phyloP scores from a whole-genome alignment of 768 basidiomycete species.

The Tulasnella calospora region DNA sequence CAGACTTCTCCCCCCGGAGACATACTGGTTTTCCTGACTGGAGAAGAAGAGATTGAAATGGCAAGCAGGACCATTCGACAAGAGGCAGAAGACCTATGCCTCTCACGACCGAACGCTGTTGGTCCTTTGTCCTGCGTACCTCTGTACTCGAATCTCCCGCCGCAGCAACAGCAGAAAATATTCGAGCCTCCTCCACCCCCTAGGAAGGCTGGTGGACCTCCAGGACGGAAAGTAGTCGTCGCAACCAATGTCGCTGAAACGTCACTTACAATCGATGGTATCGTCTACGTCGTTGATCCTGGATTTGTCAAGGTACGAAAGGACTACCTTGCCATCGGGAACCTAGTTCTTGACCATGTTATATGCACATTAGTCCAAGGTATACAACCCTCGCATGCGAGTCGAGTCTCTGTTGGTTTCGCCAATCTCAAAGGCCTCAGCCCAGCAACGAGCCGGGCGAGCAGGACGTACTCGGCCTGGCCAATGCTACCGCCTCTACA shows the following conservation, averaged over 20 bases:
- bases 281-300: slow-evolving; percentile 44
- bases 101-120: background rate
- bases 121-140: slow-evolving; percentile 37
- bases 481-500: slow-evolving; percentile 43
- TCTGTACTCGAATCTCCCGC: slow-evolving; percentile 40
- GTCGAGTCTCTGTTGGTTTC: slow-evolving; percentile 38
- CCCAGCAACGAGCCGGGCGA: slow-evolving; percentile 44
- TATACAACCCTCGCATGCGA: slow-evolving; percentile 37
- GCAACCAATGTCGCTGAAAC: slow-evolving; percentile 48
- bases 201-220: slow-evolving; percentile 22
- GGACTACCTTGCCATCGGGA: background rate
- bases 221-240: slow-evolving; percentile 41
- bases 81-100: slow-evolving; percentile 1
- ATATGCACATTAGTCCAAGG: slow-evolving; percentile 36
- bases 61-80: slow-evolving; percentile 33
- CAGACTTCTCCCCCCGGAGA: slow-evolving; percentile 36
- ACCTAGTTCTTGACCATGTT: background rate
- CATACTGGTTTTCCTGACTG: slow-evolving; percentile 43
- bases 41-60: slow-evolving; percentile 45
- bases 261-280: slow-evolving; percentile 44
- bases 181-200: slow-evolving; percentile 34
- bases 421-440: slow-evolving; percentile 39
- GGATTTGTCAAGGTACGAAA: slow-evolving; percentile 36
- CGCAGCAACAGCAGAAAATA: slow-evolving; percentile 40
- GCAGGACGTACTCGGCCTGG: slow-evolving; percentile 44